Evolutionary conservation across 2,329 filamentous ascomycete genomes (phyloP).

Genomic region (Thermochaetoides dissita): DNA sequence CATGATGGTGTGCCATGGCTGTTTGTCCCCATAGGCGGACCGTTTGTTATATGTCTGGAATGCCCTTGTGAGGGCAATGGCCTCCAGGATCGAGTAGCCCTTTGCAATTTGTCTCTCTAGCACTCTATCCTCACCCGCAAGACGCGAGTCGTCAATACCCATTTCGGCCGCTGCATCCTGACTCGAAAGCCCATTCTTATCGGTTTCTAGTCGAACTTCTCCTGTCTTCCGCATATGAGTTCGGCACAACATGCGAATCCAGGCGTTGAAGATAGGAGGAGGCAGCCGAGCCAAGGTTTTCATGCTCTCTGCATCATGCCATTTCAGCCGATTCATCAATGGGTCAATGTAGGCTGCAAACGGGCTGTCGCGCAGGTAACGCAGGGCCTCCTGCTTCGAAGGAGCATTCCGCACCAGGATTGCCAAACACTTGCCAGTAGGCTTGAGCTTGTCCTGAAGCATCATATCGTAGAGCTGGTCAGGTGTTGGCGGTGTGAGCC

Average conservation of each 20-base stretch:
- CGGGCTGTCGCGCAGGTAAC: constrained; percentile 23
- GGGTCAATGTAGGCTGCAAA: neutral
- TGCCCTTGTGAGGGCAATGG: neutral
- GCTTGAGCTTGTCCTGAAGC: constrained; percentile 32
- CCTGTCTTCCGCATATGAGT: constrained; percentile 7
- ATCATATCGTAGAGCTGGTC: constrained; percentile 47
- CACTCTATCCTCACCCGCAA: neutral
- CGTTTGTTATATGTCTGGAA: neutral
- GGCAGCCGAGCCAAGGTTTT: constrained; percentile 16
- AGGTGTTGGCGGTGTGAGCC: constrained; percentile 45
- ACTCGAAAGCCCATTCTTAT: neutral
- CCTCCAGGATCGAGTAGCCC: neutral
- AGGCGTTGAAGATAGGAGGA: constrained; percentile 31
- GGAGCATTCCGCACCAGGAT: constrained; percentile 41
- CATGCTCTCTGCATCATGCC: constrained; percentile 13
- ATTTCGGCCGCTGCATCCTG: neutral
- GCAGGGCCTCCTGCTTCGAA: constrained; percentile 31
- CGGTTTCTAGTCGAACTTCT: neutral
- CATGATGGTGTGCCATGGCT: constrained; percentile 30
- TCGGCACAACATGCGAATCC: constrained; percentile 34
- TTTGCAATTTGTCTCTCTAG: neutral
- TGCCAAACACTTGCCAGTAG: constrained; percentile 35
- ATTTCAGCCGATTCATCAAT: too few species aligned
- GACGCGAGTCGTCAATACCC: neutral
- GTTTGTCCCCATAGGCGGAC: constrained; percentile 15